Conservation (phyloP, 345 rosid genomes). For the Salix viminalis region DNA sequence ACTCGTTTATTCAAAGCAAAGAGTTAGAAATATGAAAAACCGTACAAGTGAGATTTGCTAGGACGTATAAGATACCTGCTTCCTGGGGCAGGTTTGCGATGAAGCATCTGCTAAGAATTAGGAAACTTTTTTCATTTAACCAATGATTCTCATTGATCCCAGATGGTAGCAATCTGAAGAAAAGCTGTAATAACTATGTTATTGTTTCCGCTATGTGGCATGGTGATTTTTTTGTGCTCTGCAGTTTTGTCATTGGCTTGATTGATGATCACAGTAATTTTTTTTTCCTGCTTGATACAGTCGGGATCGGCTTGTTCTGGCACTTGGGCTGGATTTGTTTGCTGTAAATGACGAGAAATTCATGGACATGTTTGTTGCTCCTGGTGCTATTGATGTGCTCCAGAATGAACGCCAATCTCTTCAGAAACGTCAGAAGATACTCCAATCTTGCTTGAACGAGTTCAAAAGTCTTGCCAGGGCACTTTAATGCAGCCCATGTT, state of each 20-base stretch:
- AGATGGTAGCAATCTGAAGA: neutral
- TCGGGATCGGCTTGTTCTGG: conserved; percentile 75
- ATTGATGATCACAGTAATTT: neutral
- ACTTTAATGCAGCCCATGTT: conserved; percentile 33
- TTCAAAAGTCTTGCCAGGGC: conserved; percentile 72
- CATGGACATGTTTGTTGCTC: conserved; percentile 94
- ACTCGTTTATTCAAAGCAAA: neutral
- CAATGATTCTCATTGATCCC: neutral
- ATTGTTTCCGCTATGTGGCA: neutral
- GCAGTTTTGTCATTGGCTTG: neutral
- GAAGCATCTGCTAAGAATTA: neutral
- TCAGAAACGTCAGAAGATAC: conserved; percentile 82
- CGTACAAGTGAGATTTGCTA: too few species aligned
- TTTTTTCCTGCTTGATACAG: conserved; percentile 23
- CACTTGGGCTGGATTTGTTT: conserved; percentile 78
- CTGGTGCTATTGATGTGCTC: conserved; percentile 77
- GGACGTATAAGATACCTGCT: neutral
- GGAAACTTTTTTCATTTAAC: neutral
- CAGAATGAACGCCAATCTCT: conserved; percentile 67
- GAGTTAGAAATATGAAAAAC: too few species aligned
- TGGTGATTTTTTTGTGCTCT: neutral
- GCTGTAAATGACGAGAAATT: conserved; percentile 85
- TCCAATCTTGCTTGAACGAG: conserved; percentile 80
- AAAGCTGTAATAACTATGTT: neutral
- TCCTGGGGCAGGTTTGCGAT: neutral